Base-by-base conservation (phyloP, 2,329 filamentous ascomycete genomes). In the Ophiostoma sp. region DNA sequence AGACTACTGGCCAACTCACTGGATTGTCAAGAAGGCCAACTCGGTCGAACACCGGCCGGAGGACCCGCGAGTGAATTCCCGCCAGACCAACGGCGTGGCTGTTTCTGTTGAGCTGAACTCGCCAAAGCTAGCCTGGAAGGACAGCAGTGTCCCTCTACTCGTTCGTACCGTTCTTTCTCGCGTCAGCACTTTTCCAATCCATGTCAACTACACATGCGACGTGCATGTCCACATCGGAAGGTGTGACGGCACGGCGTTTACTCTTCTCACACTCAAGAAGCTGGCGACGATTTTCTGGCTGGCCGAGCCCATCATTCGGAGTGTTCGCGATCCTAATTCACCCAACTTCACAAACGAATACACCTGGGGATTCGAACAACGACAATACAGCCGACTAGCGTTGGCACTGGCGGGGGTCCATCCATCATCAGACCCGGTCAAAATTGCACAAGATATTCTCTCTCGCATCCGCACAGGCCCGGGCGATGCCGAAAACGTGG, bases 11-110 rank as follows among this genome's bases (percentile, higher is more conserved):
- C 71, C 71, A n/a, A 75, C 76, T 1, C 75, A 77, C 68, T 81
- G 79, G 80, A 77, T 81, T 35, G 78, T 81, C 52, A 81, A 81
- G 71, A 79, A 78, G 69, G 77, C 80, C 52, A 80, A 80, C 72
- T 81, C 80, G n/a, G 78, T 79, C 4, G 75, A 76, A 65, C 76
- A 78, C 1, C 71, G 72, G 13, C 73, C 75, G 3, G 72, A 73
- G 10, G 75, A 79, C 44, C 73, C 72, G 1, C 52, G 13, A 11
- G 72, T 71, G 3, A 69, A 71, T n/a, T 2, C 23, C 3, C 68
- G 70, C 7, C 72, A 70, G 10, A 72, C 73, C 2, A 74, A 74
- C n/a, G 77, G 77, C 41, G 36, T 76, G 20, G 79, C 77, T 75
- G 76, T 79, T 3, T 75, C 79, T 0, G 76, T 80, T 7, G 80